These are phyloP conservation scores for Ascoidea tarda DNA, from an alignment of 805 yeast genomes.

Conservation along the genomic window DNA sequence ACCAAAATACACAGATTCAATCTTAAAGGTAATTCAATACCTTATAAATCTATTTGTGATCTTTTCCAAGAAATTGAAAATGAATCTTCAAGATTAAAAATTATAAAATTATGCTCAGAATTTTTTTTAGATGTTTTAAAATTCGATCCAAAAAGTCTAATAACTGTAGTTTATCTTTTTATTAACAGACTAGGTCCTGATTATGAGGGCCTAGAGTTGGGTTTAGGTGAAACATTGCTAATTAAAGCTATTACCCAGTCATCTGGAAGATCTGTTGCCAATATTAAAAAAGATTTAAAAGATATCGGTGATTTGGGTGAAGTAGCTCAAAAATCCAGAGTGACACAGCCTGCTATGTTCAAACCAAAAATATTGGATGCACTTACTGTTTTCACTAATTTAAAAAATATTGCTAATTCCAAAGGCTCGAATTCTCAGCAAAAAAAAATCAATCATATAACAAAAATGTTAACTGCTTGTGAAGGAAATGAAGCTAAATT, in stretches of 20 bases:
- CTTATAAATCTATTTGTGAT: conserved; percentile 33
- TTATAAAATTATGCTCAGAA: conserved; percentile 59
- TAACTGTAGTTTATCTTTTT: conserved; percentile 67
- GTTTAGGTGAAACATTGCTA: conserved; percentile 81
- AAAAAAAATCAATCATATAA: conserved; percentile 65
- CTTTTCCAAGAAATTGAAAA: conserved; percentile 68
- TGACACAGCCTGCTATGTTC: conserved; percentile 86
- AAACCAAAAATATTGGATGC: conserved; percentile 75
- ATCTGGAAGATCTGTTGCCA: conserved; percentile 66
- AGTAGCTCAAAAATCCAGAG: conserved; percentile 74
- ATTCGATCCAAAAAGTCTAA: conserved; percentile 37
- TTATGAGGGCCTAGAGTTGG: conserved; percentile 87
- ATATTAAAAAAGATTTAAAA: conserved; percentile 60
- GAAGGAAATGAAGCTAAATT: conserved; percentile 82
- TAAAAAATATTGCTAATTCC: conserved; percentile 63
- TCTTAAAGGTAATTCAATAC: conserved; percentile 11
- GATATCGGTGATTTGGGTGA: conserved; percentile 82
- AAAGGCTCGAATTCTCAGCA: conserved; percentile 76
- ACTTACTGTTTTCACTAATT: conserved; percentile 54
- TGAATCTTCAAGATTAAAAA: conserved; percentile 74
- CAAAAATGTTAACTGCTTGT: conserved; percentile 74
- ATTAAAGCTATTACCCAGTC: conserved; percentile 83
- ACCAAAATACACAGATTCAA: no score
- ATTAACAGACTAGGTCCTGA: conserved; percentile 91
- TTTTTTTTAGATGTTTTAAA: conserved; percentile 54